Conservation (phyloP, 768 basidiomycete genomes). For the Dentipellis sp. region DNA sequence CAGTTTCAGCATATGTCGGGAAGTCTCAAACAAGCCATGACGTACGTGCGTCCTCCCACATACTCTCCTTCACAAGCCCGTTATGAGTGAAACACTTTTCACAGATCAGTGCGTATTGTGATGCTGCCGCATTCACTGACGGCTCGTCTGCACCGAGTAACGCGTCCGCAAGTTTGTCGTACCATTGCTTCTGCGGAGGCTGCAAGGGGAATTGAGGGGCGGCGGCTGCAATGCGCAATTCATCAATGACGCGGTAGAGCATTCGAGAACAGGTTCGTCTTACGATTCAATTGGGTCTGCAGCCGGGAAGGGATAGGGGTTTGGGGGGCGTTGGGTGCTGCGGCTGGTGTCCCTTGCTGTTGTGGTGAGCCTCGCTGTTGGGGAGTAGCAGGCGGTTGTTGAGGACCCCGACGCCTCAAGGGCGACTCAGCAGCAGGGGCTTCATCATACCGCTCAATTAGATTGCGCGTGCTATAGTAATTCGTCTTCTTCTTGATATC, state of each 20-base stretch:
- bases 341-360: conserved; percentile 12
- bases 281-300: background rate
- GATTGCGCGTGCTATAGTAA: conserved; percentile 83
- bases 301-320: background rate
- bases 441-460: conserved; percentile 88
- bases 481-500: conserved; percentile 98
- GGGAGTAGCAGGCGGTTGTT: conserved; percentile 19
- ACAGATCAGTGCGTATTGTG: conserved; percentile 80
- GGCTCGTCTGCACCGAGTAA: conserved; percentile 75
- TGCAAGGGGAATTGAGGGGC: conserved; percentile 32
- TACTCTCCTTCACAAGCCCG: conserved; percentile 73
- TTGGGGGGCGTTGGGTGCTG: background rate
- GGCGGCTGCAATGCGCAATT: conserved; percentile 11
- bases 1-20: background rate
- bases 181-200: conserved; percentile 67
- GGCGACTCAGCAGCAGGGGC: conserved; percentile 26
- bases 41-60: conserved; percentile 80
- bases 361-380: conserved; percentile 17
- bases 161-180: conserved; percentile 81
- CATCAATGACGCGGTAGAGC: background rate
- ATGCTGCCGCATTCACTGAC: conserved; percentile 25
- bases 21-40: conserved; percentile 14
- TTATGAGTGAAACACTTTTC: conserved; percentile 84
- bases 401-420: conserved; percentile 24
- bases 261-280: background rate